These are phyloP conservation scores for Fusarium setosum DNA, from an alignment of 2,329 filamentous ascomycete species.

Conservation along the genomic window DNA sequence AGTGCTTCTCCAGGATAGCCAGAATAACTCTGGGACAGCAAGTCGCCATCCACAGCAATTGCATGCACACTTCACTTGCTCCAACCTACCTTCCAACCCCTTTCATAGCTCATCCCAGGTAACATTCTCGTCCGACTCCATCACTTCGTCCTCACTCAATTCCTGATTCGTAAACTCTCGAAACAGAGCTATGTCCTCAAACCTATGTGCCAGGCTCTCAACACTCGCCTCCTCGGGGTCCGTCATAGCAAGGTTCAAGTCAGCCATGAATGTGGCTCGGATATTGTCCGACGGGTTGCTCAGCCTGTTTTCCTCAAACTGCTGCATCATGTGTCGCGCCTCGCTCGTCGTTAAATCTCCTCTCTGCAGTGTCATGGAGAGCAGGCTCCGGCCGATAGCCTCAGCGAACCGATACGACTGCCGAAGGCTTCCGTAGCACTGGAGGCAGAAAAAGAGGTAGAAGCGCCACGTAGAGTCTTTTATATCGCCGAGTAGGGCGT, in stretches of 20 bases:
- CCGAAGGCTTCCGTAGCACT: constrained; percentile 51
- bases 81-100: no score
- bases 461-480: constrained; percentile 46
- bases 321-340: constrained; percentile 45
- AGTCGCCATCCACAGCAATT: no score
- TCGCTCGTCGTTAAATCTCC: constrained; percentile 42
- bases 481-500: constrained; percentile 48
- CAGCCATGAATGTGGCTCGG: constrained; percentile 51
- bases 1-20: no score
- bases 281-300: constrained; percentile 38
- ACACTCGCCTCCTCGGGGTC: constrained; percentile 48
- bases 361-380: constrained; percentile 50
- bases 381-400: constrained; percentile 46
- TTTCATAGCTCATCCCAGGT: constrained; percentile 13
- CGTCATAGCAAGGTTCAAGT: constrained; percentile 49
- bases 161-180: constrained; percentile 43
- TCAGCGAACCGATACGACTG: constrained; percentile 51
- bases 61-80: no score
- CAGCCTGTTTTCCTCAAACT: constrained; percentile 43
- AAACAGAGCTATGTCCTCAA: constrained; percentile 49
- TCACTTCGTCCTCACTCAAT: constrained; percentile 7
- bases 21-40: no score
- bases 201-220: constrained; percentile 48
- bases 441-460: constrained; percentile 53
- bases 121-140: constrained; percentile 20